phyloP scores from a whole-genome alignment of 257 asterid genomes.

The Ballota nigra region DNA sequence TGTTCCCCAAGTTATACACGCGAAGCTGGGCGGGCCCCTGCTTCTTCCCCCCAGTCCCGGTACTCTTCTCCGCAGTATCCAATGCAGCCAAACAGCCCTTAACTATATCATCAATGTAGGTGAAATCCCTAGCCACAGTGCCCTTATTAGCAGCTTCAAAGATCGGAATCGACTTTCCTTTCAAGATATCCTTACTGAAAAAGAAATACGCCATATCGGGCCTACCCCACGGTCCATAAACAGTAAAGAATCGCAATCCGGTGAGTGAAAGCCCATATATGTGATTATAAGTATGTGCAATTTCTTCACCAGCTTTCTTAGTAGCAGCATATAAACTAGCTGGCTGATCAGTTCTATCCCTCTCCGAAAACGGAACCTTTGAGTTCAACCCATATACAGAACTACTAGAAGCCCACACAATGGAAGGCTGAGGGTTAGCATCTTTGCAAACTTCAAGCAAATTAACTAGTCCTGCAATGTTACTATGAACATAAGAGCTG shows the following conservation, averaged over 20 bases:
- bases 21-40: conserved; percentile 86
- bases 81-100: conserved; percentile 92
- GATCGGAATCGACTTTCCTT: conserved; percentile 76
- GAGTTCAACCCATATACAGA: conserved; percentile 94
- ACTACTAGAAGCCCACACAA: conserved; percentile 98
- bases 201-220: conserved; percentile 99
- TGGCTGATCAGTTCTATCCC: conserved; percentile 89
- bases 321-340: conserved; percentile 97
- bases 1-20: conserved; percentile 85
- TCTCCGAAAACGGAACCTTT: conserved; percentile 89
- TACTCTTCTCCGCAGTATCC: conserved; percentile 93
- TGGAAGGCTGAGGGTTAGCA: conserved; percentile 89
- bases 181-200: conserved; percentile 82
- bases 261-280: conserved; percentile 89
- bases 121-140: conserved; percentile 92
- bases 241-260: conserved; percentile 91
- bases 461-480: conserved; percentile 89
- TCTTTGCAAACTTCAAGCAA: conserved; percentile 83
- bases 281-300: conserved; percentile 91
- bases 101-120: conserved; percentile 92
- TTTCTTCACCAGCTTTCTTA: conserved; percentile 95
- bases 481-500: conserved; percentile 92
- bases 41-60: conserved; percentile 97
- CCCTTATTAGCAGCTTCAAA: conserved; percentile 90
- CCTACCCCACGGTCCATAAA: conserved; percentile 98